Percentiles rank a stretch among this genome's conserved stretches.
phyloP scores from a whole-genome alignment of 1,284 basidiomycete species.

The Veloboletus limbatus region DNA sequence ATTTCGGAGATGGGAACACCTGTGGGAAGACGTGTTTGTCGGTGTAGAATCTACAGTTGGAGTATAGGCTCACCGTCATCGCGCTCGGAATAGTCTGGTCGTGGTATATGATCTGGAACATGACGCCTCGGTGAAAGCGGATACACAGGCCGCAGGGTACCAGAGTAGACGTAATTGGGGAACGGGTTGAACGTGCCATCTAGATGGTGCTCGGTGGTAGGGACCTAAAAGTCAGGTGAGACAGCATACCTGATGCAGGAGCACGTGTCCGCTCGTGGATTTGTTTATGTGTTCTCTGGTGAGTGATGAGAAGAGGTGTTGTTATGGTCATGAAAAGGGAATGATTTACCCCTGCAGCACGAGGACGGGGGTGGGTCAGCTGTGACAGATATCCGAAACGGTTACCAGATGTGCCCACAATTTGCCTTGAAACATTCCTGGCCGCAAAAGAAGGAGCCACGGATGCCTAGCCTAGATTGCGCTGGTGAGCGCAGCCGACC shows the following conservation, averaged over 20 bases:
- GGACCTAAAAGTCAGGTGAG: not conserved
- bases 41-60: constrained; percentile 7
- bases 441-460: constrained; percentile 79
- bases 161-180: constrained; percentile 64
- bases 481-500: constrained; percentile 6
- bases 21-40: constrained; percentile 30
- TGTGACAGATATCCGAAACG: not conserved
- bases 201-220: constrained; percentile 24
- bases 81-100: constrained; percentile 69
- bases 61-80: constrained; percentile 56
- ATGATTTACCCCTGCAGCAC: constrained; percentile 48
- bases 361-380: constrained; percentile 3
- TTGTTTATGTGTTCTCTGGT: constrained; percentile 77
- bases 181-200: constrained; percentile 77
- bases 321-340: not conserved
- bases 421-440: constrained; percentile 85
- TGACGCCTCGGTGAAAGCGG: constrained; percentile 68
- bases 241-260: constrained; percentile 25
- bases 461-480: constrained; percentile 63
- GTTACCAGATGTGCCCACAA: constrained; percentile 55
- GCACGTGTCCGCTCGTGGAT: constrained; percentile 64
- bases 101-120: constrained; percentile 73
- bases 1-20: constrained; percentile 64
- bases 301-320: constrained; percentile 4
- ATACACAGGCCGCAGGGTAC: constrained; percentile 70